Conservation (phyloP, 2,329 filamentous ascomycete species). For the Phialemonium atrogriseum region DNA sequence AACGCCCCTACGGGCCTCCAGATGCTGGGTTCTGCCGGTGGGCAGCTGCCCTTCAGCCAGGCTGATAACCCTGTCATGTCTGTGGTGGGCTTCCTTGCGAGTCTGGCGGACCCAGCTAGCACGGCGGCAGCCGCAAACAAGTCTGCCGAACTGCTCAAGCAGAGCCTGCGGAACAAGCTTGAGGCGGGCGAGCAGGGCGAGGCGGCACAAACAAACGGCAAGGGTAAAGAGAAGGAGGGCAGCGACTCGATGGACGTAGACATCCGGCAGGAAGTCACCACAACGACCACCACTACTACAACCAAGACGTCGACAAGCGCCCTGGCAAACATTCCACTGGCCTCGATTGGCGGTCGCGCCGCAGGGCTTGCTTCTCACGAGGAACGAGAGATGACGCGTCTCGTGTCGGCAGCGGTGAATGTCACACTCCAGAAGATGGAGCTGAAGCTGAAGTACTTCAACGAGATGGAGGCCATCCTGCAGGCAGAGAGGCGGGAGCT, state of each 20-base stretch:
- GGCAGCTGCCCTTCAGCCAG: conserved; percentile 81
- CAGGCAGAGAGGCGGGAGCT: conserved; percentile 89
- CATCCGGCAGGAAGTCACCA: conserved; percentile 33
- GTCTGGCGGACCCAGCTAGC: conserved; percentile 80
- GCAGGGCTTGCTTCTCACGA: conserved; percentile 89
- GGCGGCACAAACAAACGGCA: conserved; percentile 41
- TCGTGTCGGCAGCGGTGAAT: conserved; percentile 88
- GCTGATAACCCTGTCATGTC: conserved; percentile 95
- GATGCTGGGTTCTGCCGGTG: conserved; percentile 64
- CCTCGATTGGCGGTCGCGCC: conserved; percentile 75
- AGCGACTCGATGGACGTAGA: conserved; percentile 59
- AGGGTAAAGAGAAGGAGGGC: conserved; percentile 48
- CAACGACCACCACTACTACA: conserved; percentile 35
- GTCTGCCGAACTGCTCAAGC: conserved; percentile 78
- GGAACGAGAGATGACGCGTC: conserved; percentile 90
- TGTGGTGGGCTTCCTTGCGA: conserved; percentile 88
- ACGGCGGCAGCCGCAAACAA: conserved; percentile 86
- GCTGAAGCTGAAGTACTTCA: conserved; percentile 91
- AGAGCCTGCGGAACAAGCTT: conserved; percentile 68
- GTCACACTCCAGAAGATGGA: conserved; percentile 93
- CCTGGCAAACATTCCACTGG: conserved; percentile 72
- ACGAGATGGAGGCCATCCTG: conserved; percentile 87
- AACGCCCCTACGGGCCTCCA: conserved; percentile 49
- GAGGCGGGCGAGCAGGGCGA: conserved; percentile 38
- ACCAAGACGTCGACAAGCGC: conserved; percentile 36